Evolutionary conservation across 306 rosid species (phyloP), one percentile per base, ranked within the genome.

Genomic region (Oemleria cerasiformis): DNA sequence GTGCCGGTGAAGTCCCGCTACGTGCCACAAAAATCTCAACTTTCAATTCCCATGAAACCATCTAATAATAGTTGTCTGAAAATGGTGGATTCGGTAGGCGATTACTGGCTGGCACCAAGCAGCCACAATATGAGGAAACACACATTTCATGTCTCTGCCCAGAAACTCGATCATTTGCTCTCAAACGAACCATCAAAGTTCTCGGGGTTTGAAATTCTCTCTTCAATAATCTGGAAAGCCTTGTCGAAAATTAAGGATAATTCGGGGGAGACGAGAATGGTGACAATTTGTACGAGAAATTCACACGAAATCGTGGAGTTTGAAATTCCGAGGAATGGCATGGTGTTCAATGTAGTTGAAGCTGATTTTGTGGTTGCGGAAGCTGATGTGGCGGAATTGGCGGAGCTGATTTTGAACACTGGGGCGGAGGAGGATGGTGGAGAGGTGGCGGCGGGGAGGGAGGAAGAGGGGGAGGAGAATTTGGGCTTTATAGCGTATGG

Each of bases 161-260:
- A 71, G 51, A 81, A 88, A 69, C 78, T 90, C 6, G 77, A 79
- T 10, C 82, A 73, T 25, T 61, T 90, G 72, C 64, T 64, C 3
- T 50, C 81, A 40, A 44, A 75, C n/a, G 57, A 72, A 25, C 9
- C 40, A 3, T 13, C 49, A 34, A 69, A 66, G 1, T 14, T 65
- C 61, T 54, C 85, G 0, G 73, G n/a, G 51, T 93, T 93, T 67
- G 93, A 84, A 72, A 51, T 84, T 8, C 75, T 90, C 57, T 75
- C 92, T 17, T 90, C 97, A 0, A 12, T 87, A 10, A 51, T 90
- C 10, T 92, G 97, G 98, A 92, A 84, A 82, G 79, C 68, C 63
- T 12, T 90, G 9, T 48, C 84, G 43, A 74, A 63, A 13, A 77
- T 81, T 9, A 80, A 81, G 60, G 86, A 67, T 21, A 62, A 70